Base-by-base conservation (phyloP, 1,284 basidiomycete species). In the Apiotrichum gamsii region DNA sequence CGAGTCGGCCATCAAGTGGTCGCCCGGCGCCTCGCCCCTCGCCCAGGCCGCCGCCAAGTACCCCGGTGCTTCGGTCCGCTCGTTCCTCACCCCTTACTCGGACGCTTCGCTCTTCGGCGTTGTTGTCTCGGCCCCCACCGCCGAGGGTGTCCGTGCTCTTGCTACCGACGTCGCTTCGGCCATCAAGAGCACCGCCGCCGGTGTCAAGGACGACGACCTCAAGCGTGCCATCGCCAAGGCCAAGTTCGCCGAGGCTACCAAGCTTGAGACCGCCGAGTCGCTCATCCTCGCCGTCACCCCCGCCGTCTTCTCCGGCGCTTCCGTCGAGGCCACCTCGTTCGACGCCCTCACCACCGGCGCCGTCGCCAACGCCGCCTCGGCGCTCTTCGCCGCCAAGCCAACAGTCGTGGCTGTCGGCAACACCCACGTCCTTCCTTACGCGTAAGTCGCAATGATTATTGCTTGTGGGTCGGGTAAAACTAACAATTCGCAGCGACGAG, bases 381-480 rank as follows among this genome's bases (percentile, higher is more conserved):
- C 65, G 18, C 57, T 71, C 44, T 68, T 71, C 64, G 63, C 67
- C 69, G 74, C 76, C 59, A 87, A 89, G 75, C 87, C 90, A 23
- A 90, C 89, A 29, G 88, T 80, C 56, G 87, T 95, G 39, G 84
- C 83, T 23, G 77, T 94, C 45, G 91, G 90, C 47, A 82, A 93
- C 66, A 74, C 82, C 58, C 73, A 78, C 63, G 67, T 80, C 33
- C 78, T 95, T 43, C 90, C 90, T 36, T 86, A 85, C 70, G 80
- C 82, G 74, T 70, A 49, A 69, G 67, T 67, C 8, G 5, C 37
- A 34, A 4, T 9, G 10, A 28, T n/a, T n/a, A n/a, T n/a, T n/a
- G n/a, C n/a, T n/a, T n/a, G n/a, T n/a, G n/a, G n/a, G n/a, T n/a
- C n/a, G n/a, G n/a, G n/a, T n/a, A n/a, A n/a, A n/a, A n/a, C n/a